A percentile compares a stretch with the other conserved stretches of the same genome.
These are phyloP conservation scores for Sungouiella thailandica DNA, from an alignment of 805 yeast genomes.

Conservation along the genomic window DNA sequence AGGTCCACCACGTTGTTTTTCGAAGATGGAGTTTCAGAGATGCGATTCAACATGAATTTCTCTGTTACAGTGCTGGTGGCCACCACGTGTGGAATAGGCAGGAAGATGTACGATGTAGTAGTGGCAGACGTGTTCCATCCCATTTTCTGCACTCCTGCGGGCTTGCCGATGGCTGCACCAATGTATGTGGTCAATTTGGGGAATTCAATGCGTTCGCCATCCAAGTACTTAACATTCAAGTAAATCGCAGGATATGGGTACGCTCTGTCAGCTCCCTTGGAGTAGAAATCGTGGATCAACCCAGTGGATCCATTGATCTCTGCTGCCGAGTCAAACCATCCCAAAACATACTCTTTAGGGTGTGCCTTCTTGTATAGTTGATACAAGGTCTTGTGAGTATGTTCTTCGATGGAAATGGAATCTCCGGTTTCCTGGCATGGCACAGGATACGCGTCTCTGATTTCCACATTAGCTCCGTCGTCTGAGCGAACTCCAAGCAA, in stretches of 20 bases:
- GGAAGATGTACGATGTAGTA: slow-evolving; percentile 54
- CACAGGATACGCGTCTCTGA: slow-evolving; percentile 73
- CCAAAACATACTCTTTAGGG: slow-evolving; percentile 73
- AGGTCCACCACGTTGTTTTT: slow-evolving; percentile 21
- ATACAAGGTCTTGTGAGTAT: slow-evolving; percentile 65
- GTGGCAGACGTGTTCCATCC: slow-evolving; percentile 37
- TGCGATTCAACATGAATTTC: slow-evolving; percentile 48
- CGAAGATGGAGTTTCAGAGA: slow-evolving; percentile 31
- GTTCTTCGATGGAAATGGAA: slow-evolving; percentile 72
- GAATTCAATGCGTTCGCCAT: slow-evolving; percentile 41
- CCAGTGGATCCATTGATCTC: slow-evolving; percentile 68
- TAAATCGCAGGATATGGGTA: slow-evolving; percentile 76
- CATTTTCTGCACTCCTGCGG: slow-evolving; percentile 30
- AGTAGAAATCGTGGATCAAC: slow-evolving; percentile 74
- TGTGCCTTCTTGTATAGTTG: slow-evolving; percentile 70
- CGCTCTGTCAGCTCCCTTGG: slow-evolving; percentile 63
- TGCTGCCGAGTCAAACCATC: slow-evolving; percentile 73
- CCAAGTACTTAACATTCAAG: slow-evolving; percentile 61
- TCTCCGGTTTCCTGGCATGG: slow-evolving; percentile 74
- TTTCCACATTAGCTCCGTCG: slow-evolving; percentile 70
- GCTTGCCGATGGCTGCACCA: slow-evolving; percentile 66
- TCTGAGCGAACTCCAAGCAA: slow-evolving; percentile 77
- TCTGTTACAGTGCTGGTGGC: slow-evolving; percentile 50
- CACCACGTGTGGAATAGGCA: slow-evolving; percentile 68
- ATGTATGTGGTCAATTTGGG: slow-evolving; percentile 66